Conservation (phyloP, 192 early-diverging fungal species). For the Diversispora eburnea region DNA sequence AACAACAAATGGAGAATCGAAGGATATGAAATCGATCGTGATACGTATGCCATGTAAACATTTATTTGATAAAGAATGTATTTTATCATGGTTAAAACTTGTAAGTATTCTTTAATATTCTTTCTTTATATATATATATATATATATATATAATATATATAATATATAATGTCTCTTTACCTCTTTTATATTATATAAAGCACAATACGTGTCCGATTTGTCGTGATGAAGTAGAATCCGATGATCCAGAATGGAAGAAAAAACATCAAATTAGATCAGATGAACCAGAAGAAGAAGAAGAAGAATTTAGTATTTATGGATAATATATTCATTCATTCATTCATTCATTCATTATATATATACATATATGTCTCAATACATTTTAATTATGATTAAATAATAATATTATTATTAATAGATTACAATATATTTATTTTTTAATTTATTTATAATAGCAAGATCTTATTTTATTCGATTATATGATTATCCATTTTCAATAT, state of each 20-base stretch:
- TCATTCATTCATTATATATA: too few species aligned
- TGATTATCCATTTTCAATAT: too few species aligned
- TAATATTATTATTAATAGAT: too few species aligned
- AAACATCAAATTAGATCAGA: conserved; percentile 36
- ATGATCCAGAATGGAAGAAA: conserved; percentile 43
- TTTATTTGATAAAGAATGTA: conserved; percentile 43
- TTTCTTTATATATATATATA: neutral
- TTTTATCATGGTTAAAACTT: conserved; percentile 41
- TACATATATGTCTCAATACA: too few species aligned
- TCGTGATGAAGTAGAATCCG: conserved; percentile 39
- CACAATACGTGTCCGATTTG: conserved; percentile 44
- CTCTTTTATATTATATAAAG: conserved; percentile 5
- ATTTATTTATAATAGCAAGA: too few species aligned
- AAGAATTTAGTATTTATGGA: too few species aligned
- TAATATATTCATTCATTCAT: too few species aligned
- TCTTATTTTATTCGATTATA: too few species aligned
- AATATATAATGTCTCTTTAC: neutral
- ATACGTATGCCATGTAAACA: conserved; percentile 40
- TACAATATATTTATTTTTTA: too few species aligned
- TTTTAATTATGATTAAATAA: too few species aligned
- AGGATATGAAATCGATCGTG: conserved; percentile 31
- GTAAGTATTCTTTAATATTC: conserved; percentile 27
- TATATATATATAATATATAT: neutral
- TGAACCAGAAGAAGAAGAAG: conserved; percentile 34
- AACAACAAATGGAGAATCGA: neutral